phyloP scores from a whole-genome alignment of 2,329 filamentous ascomycete genomes.

The Colletotrichum sp. region DNA sequence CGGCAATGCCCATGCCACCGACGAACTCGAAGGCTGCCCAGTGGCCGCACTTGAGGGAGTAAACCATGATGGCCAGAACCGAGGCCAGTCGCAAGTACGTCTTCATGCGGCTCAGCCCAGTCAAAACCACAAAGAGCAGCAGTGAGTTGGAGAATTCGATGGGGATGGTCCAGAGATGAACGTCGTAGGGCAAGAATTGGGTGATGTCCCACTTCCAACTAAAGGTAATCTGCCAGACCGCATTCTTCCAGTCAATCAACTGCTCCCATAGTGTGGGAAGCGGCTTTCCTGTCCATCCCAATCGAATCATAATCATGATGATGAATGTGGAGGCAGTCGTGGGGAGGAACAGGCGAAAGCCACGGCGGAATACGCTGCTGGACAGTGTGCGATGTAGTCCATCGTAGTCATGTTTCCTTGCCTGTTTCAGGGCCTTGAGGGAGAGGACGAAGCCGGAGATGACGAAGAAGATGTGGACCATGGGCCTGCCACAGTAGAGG shows the following conservation, averaged over 20 bases:
- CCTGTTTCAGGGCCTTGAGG: slow-evolving; percentile 45
- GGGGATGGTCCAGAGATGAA: slow-evolving; percentile 54
- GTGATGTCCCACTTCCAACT: slow-evolving; percentile 33
- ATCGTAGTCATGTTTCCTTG: slow-evolving; percentile 41
- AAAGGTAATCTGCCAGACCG: slow-evolving; percentile 27
- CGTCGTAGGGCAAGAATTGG: slow-evolving; percentile 37
- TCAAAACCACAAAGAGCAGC: slow-evolving; percentile 45
- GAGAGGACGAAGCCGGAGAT: slow-evolving; percentile 55
- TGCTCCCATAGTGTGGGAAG: slow-evolving; percentile 28
- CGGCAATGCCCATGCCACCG: slow-evolving; percentile 49
- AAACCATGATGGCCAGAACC: slow-evolving; percentile 37
- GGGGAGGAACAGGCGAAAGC: slow-evolving; percentile 50
- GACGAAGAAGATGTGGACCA: slow-evolving; percentile 58
- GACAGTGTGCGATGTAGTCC: slow-evolving; percentile 43
- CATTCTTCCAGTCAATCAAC: slow-evolving; percentile 29
- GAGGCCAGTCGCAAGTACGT: slow-evolving; percentile 32
- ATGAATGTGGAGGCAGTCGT: slow-evolving; percentile 46
- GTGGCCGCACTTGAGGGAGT: slow-evolving; percentile 40
- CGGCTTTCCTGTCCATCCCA: slow-evolving; percentile 30
- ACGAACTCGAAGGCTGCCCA: slow-evolving; percentile 52
- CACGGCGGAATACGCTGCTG: slow-evolving; percentile 51
- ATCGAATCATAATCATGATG: slow-evolving; percentile 37
- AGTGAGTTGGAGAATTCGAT: slow-evolving; percentile 52
- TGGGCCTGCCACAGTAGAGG: slow-evolving; percentile 47
- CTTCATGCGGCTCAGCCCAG: slow-evolving; percentile 36